These are phyloP conservation scores for Phytophthora litchii DNA, from an alignment of 352 stramenopile genomes.

Conservation along the genomic window DNA sequence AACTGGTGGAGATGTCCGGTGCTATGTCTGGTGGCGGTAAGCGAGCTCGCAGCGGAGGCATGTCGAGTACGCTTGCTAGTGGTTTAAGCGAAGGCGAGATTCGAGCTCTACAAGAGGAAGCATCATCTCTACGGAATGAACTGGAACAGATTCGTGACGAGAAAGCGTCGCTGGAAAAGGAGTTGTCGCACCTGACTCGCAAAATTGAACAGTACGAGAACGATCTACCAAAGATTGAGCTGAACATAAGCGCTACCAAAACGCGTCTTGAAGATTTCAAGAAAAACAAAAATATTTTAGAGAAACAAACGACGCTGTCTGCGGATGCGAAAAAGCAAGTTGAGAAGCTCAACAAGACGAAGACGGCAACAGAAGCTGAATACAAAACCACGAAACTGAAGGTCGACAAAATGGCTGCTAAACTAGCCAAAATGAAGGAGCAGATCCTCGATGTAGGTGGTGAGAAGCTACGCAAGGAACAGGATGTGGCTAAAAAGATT, in stretches of 20 bases:
- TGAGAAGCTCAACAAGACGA: conserved; percentile 78
- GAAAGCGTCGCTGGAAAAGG: conserved; percentile 79
- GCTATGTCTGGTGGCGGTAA: conserved; percentile 99
- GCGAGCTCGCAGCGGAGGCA: conserved; percentile 91
- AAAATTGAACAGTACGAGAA: conserved; percentile 91
- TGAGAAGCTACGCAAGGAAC: conserved; percentile 93
- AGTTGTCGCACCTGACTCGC: conserved; percentile 85
- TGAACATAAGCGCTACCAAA: conserved; percentile 79
- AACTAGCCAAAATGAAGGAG: conserved; percentile 93
- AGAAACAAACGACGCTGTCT: conserved; percentile 89
- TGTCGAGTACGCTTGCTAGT: conserved; percentile 81
- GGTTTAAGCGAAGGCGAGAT: conserved; percentile 71
- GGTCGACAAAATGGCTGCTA: conserved; percentile 70
- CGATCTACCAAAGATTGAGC: conserved; percentile 90
- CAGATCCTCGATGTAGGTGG: conserved; percentile 96
- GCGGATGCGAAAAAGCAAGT: conserved; percentile 89
- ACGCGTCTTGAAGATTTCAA: conserved; percentile 67
- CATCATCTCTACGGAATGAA: conserved; percentile 51
- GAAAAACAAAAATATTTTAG: conserved; percentile 70
- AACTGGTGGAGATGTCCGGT: conserved; percentile 98
- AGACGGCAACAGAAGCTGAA: conserved; percentile 91
- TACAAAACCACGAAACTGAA: conserved; percentile 69
- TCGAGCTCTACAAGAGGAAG: conserved; percentile 59
- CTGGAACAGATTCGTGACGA: conserved; percentile 66
- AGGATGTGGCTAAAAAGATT: conserved; percentile 86